These are phyloP conservation scores for Tubosaeta sp. DNA, from an alignment of 768 basidiomycete species.

Conservation along the genomic window DNA sequence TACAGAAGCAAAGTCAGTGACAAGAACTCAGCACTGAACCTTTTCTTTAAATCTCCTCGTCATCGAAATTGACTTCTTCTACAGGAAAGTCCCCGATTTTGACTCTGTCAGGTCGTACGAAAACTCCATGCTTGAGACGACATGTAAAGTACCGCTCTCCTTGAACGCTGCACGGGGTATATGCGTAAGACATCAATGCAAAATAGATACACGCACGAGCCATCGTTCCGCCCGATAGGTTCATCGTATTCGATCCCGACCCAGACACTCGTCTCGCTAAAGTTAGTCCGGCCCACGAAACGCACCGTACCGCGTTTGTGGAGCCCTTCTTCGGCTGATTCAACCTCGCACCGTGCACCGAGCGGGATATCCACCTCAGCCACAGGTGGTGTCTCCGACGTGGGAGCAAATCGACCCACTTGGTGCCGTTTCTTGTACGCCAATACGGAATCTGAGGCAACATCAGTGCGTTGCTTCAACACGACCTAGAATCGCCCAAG, in stretches of 20 bases:
- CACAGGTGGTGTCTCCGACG: constrained; percentile 33
- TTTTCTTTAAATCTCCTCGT: constrained; percentile 63
- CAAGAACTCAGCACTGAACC: not conserved
- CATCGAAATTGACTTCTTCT: constrained; percentile 70
- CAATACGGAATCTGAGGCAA: constrained; percentile 81
- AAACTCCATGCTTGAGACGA: constrained; percentile 71
- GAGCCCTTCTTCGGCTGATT: constrained; percentile 62
- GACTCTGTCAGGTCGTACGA: constrained; percentile 81
- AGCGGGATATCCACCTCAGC: constrained; percentile 48
- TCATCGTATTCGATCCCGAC: constrained; percentile 95
- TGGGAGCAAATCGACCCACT: constrained; percentile 82
- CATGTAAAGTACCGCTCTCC: constrained; percentile 86
- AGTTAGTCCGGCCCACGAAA: constrained; percentile 80
- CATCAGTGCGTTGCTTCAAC: too few species aligned
- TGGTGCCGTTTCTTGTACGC: constrained; percentile 84
- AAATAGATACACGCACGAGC: constrained; percentile 59
- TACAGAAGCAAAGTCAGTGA: not conserved
- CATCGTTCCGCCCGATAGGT: constrained; percentile 93
- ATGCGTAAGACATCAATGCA: not conserved
- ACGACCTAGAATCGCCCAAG: not conserved
- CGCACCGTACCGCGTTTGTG: constrained; percentile 79
- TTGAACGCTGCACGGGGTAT: constrained; percentile 54
- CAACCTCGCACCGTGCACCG: constrained; percentile 81
- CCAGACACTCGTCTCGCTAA: constrained; percentile 69
- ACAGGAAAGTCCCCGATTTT: constrained; percentile 83